These are phyloP conservation scores for Sungouiozyma ichnusensis DNA, from an alignment of 805 yeast genomes.

Conservation along the genomic window DNA sequence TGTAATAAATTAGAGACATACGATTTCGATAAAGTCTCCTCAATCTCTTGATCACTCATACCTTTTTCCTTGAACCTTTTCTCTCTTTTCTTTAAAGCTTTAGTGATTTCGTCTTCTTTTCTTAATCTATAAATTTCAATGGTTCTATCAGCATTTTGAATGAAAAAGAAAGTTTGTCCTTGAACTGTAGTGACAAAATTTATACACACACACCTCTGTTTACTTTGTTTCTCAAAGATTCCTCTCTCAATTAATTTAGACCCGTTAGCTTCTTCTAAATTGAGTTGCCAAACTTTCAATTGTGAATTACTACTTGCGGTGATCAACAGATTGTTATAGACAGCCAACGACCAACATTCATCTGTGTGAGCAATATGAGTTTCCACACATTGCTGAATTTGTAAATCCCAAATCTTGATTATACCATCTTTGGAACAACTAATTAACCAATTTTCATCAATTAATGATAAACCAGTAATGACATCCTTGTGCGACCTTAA, in stretches of 20 bases:
- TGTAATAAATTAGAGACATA: slow-evolving; percentile 49
- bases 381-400: slow-evolving; percentile 81
- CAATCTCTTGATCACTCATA: slow-evolving; percentile 46
- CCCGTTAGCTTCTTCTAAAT: slow-evolving; percentile 37
- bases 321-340: slow-evolving; percentile 38
- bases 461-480: slow-evolving; percentile 59
- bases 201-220: slow-evolving; percentile 54
- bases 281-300: slow-evolving; percentile 72
- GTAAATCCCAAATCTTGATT: slow-evolving; percentile 87
- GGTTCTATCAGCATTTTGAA: slow-evolving; percentile 74
- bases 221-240: slow-evolving; percentile 61
- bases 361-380: slow-evolving; percentile 90
- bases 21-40: slow-evolving; percentile 37
- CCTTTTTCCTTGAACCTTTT: slow-evolving; percentile 72
- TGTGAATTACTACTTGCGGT: slow-evolving; percentile 79
- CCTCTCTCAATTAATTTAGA: slow-evolving; percentile 52
- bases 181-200: slow-evolving; percentile 33
- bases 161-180: slow-evolving; percentile 37
- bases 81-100: slow-evolving; percentile 66
- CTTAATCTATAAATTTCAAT: slow-evolving; percentile 74
- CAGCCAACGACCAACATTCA: slow-evolving; percentile 82
- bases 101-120: slow-evolving; percentile 62
- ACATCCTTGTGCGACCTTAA: slow-evolving; percentile 83
- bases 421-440: slow-evolving; percentile 84
- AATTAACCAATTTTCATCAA: slow-evolving; percentile 56